These are phyloP conservation scores for Pseudodiploospora longispora DNA, from an alignment of 2,329 filamentous ascomycete species.

Conservation along the genomic window DNA sequence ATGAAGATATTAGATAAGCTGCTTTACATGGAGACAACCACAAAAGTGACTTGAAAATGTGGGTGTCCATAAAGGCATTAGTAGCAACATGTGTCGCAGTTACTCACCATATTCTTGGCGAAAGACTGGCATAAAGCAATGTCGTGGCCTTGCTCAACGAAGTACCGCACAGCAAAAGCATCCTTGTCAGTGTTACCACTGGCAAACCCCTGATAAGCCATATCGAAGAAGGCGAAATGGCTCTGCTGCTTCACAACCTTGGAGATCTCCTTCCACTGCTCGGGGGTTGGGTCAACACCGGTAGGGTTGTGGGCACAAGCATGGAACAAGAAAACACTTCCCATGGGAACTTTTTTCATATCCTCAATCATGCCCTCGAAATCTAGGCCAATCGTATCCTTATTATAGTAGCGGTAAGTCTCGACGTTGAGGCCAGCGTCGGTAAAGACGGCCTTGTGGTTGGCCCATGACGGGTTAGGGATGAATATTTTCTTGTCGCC, in stretches of 20 bases:
- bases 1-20: not conserved
- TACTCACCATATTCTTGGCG: constrained; percentile 92
- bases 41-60: not conserved
- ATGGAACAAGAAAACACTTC: constrained; percentile 88
- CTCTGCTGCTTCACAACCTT: constrained; percentile 74
- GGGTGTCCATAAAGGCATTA: not conserved
- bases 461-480: constrained; percentile 68
- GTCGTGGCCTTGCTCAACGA: constrained; percentile 85
- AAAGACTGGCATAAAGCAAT: constrained; percentile 87
- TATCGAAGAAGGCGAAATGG: constrained; percentile 97
- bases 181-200: constrained; percentile 87
- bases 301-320: constrained; percentile 98
- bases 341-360: constrained; percentile 78
- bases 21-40: not conserved
- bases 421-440: constrained; percentile 85
- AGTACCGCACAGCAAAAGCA: constrained; percentile 88
- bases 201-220: constrained; percentile 98
- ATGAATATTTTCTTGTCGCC: constrained; percentile 94
- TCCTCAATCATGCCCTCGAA: constrained; percentile 89
- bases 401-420: constrained; percentile 99
- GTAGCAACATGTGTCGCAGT: not conserved
- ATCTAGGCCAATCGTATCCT: constrained; percentile 95
- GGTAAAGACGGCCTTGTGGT: constrained; percentile 94
- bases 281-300: constrained; percentile 83
- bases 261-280: constrained; percentile 91